Percentiles rank a stretch among this genome's conserved stretches.
Evolutionary conservation across 345 rosid genomes (phyloP).

Genomic region (Pelargonium nanum): DNA sequence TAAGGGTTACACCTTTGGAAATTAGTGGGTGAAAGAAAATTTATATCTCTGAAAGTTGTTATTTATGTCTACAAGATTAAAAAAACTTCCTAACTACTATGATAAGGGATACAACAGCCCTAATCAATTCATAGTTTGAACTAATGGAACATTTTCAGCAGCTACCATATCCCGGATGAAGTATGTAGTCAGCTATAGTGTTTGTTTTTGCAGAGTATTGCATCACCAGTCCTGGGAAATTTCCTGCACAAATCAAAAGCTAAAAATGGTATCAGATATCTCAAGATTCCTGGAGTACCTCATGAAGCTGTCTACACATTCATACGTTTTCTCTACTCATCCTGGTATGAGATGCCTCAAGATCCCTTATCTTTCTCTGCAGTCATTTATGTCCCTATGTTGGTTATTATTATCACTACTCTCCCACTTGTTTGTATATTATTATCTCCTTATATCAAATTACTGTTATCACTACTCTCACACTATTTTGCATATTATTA

Average conservation of each 20-base stretch:
- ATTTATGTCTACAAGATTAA: no score
- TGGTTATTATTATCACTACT: no score
- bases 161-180: no score
- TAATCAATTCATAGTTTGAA: neutral
- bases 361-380: neutral
- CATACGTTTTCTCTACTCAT: constrained; percentile 72
- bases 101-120: no score
- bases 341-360: constrained; percentile 35
- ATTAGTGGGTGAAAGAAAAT: no score
- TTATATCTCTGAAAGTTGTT: no score
- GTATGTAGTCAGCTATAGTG: neutral
- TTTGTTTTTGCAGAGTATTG: constrained; percentile 46
- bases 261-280: constrained; percentile 31
- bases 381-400: no score
- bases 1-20: no score
- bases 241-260: constrained; percentile 33
- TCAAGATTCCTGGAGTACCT: constrained; percentile 64
- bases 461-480: neutral
- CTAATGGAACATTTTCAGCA: neutral
- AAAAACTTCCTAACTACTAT: no score
- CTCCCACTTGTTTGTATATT: no score
- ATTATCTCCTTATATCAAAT: constrained; percentile 1
- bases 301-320: constrained; percentile 46
- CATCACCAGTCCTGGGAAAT: constrained; percentile 48
- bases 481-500: neutral